These are phyloP conservation scores for Cladosporium sphaerospermum DNA, from an alignment of 2,329 filamentous ascomycete species.

Conservation along the genomic window DNA sequence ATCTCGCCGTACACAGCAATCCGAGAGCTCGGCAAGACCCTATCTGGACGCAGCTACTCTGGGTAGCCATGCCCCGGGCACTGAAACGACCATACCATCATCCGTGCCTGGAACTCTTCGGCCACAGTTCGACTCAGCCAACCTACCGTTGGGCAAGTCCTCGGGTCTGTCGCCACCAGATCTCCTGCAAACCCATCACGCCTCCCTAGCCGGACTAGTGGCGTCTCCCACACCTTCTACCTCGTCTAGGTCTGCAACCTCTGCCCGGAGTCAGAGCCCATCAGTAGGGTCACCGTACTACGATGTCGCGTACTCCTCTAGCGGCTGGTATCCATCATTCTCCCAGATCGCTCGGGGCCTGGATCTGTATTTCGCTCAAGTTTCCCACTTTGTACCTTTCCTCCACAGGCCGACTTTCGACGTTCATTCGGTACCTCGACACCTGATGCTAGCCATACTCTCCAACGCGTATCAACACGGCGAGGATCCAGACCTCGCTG, in stretches of 20 bases:
- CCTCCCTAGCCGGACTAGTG: neutral
- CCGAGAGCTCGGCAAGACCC: neutral
- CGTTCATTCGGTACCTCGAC: slow-evolving; percentile 18
- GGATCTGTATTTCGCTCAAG: slow-evolving; percentile 32
- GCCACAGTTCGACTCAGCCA: neutral
- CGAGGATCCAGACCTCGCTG: neutral
- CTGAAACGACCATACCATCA: neutral
- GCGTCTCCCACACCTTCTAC: neutral
- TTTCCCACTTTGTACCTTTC: slow-evolving; percentile 36
- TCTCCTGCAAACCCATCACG: neutral
- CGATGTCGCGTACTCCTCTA: slow-evolving; percentile 18
- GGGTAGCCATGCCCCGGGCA: neutral
- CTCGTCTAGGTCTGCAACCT: neutral
- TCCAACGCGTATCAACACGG: slow-evolving; percentile 36
- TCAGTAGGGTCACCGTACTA: neutral
- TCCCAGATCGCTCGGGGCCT: slow-evolving; percentile 30
- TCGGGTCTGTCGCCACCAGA: neutral
- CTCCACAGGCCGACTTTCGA: slow-evolving; percentile 35
- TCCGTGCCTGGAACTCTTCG: neutral
- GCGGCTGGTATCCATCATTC: slow-evolving; percentile 27
- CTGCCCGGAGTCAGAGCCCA: neutral
- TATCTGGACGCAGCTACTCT: neutral
- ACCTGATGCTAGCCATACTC: slow-evolving; percentile 25
- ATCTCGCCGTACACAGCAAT: neutral
- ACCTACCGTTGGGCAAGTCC: neutral